phyloP scores from a whole-genome alignment of 1,284 basidiomycete genomes.

The Pseudozyma hubeiensis region DNA sequence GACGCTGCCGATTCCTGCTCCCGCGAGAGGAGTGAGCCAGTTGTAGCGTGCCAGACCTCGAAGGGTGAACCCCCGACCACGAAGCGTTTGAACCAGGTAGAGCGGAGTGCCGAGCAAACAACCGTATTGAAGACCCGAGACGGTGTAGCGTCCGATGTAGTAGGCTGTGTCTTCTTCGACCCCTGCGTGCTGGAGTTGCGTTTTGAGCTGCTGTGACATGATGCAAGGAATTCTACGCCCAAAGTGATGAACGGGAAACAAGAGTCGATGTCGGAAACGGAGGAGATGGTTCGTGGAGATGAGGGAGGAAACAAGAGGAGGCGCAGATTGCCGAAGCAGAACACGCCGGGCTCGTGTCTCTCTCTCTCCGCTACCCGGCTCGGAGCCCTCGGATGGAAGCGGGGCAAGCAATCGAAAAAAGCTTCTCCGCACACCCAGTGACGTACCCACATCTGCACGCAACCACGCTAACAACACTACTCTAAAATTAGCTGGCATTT shows the following conservation, averaged over 20 bases:
- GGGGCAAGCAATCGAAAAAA: constrained; percentile 10
- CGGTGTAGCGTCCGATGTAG: constrained; percentile 42
- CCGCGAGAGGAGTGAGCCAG: constrained; percentile 55
- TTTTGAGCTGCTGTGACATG: constrained; percentile 43
- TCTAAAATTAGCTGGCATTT: too few species aligned
- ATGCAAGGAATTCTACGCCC: too few species aligned
- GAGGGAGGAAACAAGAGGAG: neutral
- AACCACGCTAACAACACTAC: too few species aligned
- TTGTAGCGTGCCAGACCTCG: constrained; percentile 56
- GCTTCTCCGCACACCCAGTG: constrained; percentile 1
- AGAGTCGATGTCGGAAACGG: neutral
- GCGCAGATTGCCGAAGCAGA: constrained; percentile 5
- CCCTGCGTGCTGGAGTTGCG: constrained; percentile 21
- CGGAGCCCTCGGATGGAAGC: constrained; percentile 19
- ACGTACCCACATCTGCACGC: constrained; percentile 1
- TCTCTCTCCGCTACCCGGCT: too few species aligned
- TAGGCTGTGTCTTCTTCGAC: constrained; percentile 53
- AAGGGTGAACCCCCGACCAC: constrained; percentile 51
- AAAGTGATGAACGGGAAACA: too few species aligned
- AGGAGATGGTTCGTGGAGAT: neutral
- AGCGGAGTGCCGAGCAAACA: constrained; percentile 61
- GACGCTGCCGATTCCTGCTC: constrained; percentile 35
- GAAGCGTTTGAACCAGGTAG: constrained; percentile 47
- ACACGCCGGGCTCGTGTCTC: too few species aligned
- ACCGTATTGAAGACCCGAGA: constrained; percentile 53